Conservation (phyloP, 345 rosid species). For the Carallia brachiata region DNA sequence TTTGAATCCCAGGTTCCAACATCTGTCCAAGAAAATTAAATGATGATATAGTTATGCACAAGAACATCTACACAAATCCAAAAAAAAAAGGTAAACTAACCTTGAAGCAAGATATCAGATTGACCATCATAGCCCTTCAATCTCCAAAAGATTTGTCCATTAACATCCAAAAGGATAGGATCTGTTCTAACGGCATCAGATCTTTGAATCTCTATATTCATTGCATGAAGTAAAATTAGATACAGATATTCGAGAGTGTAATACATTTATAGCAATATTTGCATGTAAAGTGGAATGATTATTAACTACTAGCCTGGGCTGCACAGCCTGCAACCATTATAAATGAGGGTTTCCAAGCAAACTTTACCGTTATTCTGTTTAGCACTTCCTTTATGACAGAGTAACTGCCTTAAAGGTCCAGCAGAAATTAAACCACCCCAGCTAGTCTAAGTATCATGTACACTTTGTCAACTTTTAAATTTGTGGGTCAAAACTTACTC, state of each 20-base stretch:
- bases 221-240: neutral
- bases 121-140: slow-evolving; percentile 40
- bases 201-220: slow-evolving; percentile 41
- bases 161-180: slow-evolving; percentile 44
- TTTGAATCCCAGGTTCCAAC: slow-evolving; percentile 35
- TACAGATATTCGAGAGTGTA: neutral
- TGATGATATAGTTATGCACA: neutral
- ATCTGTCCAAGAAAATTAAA: slow-evolving; percentile 35
- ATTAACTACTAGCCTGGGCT: neutral
- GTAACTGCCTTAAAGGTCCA: neutral
- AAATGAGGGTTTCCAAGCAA: neutral
- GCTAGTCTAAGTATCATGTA: neutral
- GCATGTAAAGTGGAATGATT: neutral
- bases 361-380: no score
- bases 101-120: slow-evolving; percentile 63
- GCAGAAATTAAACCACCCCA: neutral
- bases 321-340: neutral
- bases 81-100: slow-evolving; percentile 31
- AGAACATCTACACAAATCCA: neutral
- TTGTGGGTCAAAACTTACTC: slow-evolving; percentile 37
- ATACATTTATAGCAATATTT: neutral
- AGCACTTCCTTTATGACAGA: no score
- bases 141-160: slow-evolving; percentile 65
- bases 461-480: neutral
- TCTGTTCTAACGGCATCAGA: slow-evolving; percentile 68